A percentile compares a stretch with the other conserved stretches of the same genome.
Conservation (phyloP, 306 rosid species). For the Sechiopsis laciniata region DNA sequence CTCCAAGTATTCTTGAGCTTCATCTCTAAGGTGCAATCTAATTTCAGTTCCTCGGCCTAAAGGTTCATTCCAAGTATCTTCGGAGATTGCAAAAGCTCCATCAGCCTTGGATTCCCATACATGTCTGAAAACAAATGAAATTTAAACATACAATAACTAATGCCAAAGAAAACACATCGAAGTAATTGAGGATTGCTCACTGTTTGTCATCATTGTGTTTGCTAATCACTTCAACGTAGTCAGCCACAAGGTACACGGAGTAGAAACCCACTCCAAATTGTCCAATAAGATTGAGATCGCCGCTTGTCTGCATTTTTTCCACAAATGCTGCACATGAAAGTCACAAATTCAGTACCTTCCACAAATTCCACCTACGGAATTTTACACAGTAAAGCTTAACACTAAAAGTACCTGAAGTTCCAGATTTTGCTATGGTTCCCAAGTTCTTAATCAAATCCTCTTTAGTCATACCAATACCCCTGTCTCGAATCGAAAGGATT, state of each 20-base stretch:
- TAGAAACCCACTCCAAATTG: slow-evolving; percentile 99
- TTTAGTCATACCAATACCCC: slow-evolving; percentile 99
- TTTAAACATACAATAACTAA: background rate
- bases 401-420: slow-evolving; percentile 66
- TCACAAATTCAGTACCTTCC: background rate
- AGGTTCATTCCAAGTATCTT: slow-evolving; percentile 94
- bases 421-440: slow-evolving; percentile 99
- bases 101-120: slow-evolving; percentile 99
- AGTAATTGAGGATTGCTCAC: slow-evolving; percentile 34
- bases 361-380: background rate
- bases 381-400: background rate
- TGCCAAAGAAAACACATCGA: background rate
- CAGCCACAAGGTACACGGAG: slow-evolving; percentile 97
- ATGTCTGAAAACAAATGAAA: slow-evolving; percentile 41
- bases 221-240: slow-evolving; percentile 92
- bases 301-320: slow-evolving; percentile 96
- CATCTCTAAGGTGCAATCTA: slow-evolving; percentile 82
- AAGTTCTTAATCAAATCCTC: slow-evolving; percentile 91
- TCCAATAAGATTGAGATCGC: slow-evolving; percentile 95
- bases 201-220: slow-evolving; percentile 93
- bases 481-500: slow-evolving; percentile 74
- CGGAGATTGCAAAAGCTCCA: slow-evolving; percentile 91
- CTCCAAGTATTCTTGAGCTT: slow-evolving; percentile 91
- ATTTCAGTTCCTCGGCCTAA: slow-evolving; percentile 98
- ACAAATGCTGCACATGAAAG: slow-evolving; percentile 60